Base-by-base conservation (phyloP, 2,329 filamentous ascomycete species). In the Monilinia polystroma region DNA sequence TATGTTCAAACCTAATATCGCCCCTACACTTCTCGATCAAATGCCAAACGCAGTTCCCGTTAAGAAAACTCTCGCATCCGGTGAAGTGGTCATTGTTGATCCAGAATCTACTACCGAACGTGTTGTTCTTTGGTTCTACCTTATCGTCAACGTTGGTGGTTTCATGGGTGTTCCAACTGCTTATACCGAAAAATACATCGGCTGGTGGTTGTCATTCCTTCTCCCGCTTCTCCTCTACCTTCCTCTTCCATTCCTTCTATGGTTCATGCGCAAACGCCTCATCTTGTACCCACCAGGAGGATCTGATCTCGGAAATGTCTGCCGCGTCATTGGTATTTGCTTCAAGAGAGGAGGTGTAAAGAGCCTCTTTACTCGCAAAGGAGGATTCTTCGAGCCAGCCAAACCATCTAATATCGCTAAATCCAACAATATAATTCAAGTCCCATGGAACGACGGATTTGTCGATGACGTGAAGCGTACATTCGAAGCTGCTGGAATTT, bases 361-460 rank as follows among this genome's bases (percentile, higher is more conserved):
- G 66, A 87, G 87, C 75, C 85, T 85, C 4, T 78, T 90, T 53
- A 80, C 68, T 11, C 47, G 55, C 8, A 60, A 59, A 18, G 64
- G 79, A 35, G 80, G 80, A 23, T 88, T 90, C 78, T 92, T 89
- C 85, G 86, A 92, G 18, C 75, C 81, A 7, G 87, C 86, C 64
- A 90, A 90, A 78, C 90, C 90, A 3, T 89, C 85, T 14, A 80
- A 82, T 54, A 80, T 91, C 11, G 80, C 84, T 5, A 79, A 83
- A 35, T 78, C 77, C 1, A 76, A 82, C 69, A 85, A 85, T 66
- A 88, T 89, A 0, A 62, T 67, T 0, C 91, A 88, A 85, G 92
- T 93, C 85, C 89, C 87, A 0, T 93, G 92, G 73, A 90, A 94
- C 69, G 91, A 94, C 70, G 85, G 85, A 58, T 94, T 90, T 88